Evolutionary conservation across 2,329 filamentous ascomycete genomes (phyloP), one percentile per base, ranked within the genome.

Genomic region (Trichoderma sp.): DNA sequence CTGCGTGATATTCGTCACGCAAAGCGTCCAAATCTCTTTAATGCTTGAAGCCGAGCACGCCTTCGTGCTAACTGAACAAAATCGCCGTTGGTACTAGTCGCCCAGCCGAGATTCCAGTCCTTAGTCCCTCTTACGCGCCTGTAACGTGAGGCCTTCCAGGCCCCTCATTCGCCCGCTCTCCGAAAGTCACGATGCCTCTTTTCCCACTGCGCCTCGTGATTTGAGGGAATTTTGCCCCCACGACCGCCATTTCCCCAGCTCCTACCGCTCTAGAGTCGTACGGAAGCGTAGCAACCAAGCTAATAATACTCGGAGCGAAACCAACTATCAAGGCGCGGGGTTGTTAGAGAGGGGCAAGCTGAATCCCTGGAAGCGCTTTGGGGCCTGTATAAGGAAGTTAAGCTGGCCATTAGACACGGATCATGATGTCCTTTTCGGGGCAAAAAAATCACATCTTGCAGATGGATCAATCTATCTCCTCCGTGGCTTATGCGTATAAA

Each of bases 391-490:
- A 21, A 68, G 41, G 41, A 29, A 56, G 65, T 21, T 59, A 59
- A 9, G 9, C 14, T 33, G 12, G 11, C 59, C 27, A 53, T 72
- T 45, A 50, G 59, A 60, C 8, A 27, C n/a, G 68, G 35, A 18
- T 24, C 59, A 45, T 53, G 38, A 64, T 35, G 38, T 38, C 62
- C 71, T 14, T 33, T 74, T 74, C 14, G 9, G 62, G 71, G 71
- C 50, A 45, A 66, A 66, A 24, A 60, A 21, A 5, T 45, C 71
- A 27, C 31, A 66, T 74, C 71, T 56, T 66, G 71, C 71, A 66
- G 45, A 12, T 45, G 31, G 18, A 29, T 29, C 27, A 18, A 60
- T 64, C 35, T 50, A 60, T 64, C 35, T 50, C 38, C n/a, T 38
- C 18, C 24, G 21, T 24, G 45, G 45, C 41, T 33, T 24, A 14